Evolutionary conservation across 768 basidiomycete genomes (phyloP).

Genomic region (Lyophyllum shimeji): DNA sequence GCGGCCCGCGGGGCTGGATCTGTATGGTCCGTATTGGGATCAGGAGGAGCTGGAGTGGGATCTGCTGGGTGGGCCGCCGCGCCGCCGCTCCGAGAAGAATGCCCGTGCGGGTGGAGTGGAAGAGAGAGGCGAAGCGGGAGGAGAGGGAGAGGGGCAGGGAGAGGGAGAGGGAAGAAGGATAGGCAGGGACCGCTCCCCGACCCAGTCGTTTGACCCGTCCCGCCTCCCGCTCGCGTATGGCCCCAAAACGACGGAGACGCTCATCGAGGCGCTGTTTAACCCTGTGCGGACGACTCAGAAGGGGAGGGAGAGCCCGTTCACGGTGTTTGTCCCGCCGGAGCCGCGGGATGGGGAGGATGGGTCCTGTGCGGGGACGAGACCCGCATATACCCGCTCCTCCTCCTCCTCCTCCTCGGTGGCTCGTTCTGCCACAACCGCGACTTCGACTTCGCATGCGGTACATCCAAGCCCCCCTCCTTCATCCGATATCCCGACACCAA

Average conservation of each 20-base stretch:
- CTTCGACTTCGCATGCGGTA: no score
- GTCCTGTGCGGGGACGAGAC: no score
- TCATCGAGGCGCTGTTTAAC: conserved; percentile 83
- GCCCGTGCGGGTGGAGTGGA: not conserved
- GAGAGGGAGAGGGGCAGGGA: conserved; percentile 1
- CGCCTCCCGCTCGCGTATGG: conserved; percentile 54
- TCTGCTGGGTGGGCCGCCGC: conserved; percentile 26
- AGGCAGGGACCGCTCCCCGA: conserved; percentile 3
- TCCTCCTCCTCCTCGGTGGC: not conserved
- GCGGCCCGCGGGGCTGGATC: conserved; percentile 50
- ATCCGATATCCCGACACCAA: no score
- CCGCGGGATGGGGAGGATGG: not conserved
- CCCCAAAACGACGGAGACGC: conserved; percentile 63
- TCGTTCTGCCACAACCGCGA: not conserved
- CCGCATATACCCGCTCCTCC: not conserved
- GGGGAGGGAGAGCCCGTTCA: conserved; percentile 41
- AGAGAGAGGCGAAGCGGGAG: not conserved
- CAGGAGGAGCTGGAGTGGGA: conserved; percentile 37
- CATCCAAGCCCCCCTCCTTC: no score
- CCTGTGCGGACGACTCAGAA: conserved; percentile 51
- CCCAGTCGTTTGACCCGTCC: conserved; percentile 34
- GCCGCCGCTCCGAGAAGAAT: not conserved
- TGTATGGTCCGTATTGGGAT: conserved; percentile 38
- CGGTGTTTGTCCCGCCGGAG: conserved; percentile 27
- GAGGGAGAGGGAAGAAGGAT: not conserved